Evolutionary conservation across 305 asterid species (phyloP).

Genomic region (Petunia hybrid): DNA sequence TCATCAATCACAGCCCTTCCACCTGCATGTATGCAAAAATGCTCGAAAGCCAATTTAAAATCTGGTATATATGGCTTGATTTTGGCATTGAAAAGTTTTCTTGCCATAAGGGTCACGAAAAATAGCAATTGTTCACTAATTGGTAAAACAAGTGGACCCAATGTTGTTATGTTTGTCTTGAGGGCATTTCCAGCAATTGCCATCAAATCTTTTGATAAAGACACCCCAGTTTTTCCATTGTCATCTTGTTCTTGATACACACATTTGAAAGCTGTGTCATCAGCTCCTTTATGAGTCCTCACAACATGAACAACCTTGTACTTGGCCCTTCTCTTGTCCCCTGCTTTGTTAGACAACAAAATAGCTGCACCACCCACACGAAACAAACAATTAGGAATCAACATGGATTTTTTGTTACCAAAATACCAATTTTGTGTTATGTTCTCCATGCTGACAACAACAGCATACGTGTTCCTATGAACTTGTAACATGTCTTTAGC

Average conservation of each 20-base stretch:
- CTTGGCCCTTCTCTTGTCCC: constrained; percentile 54
- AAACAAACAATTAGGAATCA: constrained; percentile 58
- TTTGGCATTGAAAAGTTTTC: constrained; percentile 44
- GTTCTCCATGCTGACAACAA: constrained; percentile 70
- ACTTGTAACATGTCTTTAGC: constrained; percentile 60
- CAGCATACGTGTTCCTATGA: constrained; percentile 58
- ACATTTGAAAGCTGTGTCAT: constrained; percentile 53
- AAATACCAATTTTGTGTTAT: constrained; percentile 70
- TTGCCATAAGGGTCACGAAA: constrained; percentile 44
- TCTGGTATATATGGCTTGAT: constrained; percentile 63
- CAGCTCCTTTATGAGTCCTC: constrained; percentile 62
- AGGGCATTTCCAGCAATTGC: constrained; percentile 61
- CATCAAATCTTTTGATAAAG: constrained; percentile 65
- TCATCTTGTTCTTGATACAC: constrained; percentile 68
- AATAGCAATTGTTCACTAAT: constrained; percentile 62
- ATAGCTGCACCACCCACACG: constrained; percentile 61
- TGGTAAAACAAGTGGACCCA: constrained; percentile 69
- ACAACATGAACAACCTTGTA: constrained; percentile 55
- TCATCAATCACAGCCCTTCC: constrained; percentile 57
- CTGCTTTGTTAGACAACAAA: constrained; percentile 50
- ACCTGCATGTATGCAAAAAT: constrained; percentile 66
- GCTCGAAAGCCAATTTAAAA: constrained; percentile 65
- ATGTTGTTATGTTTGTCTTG: constrained; percentile 61
- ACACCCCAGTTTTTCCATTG: constrained; percentile 57
- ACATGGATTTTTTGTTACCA: constrained; percentile 64